A percentile compares a stretch with the other conserved stretches of the same genome.
phyloP scores from a whole-genome alignment of 75 land plant genomes.

The Chamaecyparis obtusa region DNA sequence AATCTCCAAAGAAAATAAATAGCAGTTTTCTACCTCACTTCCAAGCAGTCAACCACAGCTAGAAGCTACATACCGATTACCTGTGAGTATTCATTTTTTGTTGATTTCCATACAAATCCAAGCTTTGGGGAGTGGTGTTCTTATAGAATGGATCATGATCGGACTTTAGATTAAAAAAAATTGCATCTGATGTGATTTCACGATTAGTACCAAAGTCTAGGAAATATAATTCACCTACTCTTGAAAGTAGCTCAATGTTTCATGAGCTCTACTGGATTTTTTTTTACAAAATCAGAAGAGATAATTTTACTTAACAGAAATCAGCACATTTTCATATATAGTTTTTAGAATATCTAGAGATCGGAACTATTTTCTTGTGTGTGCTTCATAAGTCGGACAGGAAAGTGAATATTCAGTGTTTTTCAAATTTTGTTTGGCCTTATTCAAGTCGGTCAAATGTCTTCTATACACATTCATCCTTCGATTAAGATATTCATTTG shows the following conservation, averaged over 20 bases:
- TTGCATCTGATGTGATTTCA: neutral
- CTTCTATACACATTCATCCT: neutral
- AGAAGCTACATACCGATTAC: neutral
- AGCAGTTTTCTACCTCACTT: neutral
- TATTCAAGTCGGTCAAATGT: neutral
- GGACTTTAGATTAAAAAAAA: neutral
- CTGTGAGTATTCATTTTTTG: constrained; percentile 6
- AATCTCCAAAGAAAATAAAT: neutral
- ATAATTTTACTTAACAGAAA: neutral
- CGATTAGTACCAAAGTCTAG: neutral
- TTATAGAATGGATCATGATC: neutral
- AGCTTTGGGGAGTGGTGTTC: neutral
- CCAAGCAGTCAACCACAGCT: neutral
- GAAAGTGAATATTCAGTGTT: neutral
- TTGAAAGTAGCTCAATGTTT: neutral
- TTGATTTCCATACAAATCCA: constrained; percentile 5
- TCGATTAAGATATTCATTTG: neutral
- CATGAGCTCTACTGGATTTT: neutral
- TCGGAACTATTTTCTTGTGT: neutral
- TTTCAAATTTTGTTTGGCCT: neutral
- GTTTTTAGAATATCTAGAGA: neutral
- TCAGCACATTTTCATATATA: neutral
- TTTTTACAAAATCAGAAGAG: neutral
- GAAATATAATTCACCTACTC: neutral
- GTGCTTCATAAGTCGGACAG: neutral